phyloP scores from a whole-genome alignment of 495 filamentous ascomycete species.

The Gamarada debralockiae region DNA sequence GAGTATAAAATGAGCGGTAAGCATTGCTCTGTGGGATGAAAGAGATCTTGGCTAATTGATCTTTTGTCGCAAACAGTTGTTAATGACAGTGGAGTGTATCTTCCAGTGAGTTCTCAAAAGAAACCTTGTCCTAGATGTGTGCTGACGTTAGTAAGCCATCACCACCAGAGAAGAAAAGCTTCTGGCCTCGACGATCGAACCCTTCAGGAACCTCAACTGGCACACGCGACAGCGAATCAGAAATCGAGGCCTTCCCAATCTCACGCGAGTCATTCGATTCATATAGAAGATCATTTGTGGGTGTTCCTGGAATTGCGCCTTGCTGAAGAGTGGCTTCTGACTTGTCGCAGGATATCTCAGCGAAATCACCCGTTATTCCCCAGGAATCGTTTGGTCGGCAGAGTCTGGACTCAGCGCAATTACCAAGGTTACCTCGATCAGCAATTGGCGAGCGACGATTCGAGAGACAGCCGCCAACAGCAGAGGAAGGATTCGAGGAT shows the following conservation, averaged over 20 bases:
- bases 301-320: constrained; percentile 30
- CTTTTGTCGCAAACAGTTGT: constrained; percentile 61
- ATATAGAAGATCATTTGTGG: constrained; percentile 92
- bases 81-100: constrained; percentile 93
- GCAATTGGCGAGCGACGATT: constrained; percentile 41
- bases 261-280: constrained; percentile 98
- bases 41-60: not conserved
- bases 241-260: constrained; percentile 93
- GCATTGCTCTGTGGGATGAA: constrained; percentile 15
- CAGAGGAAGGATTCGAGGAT: constrained; percentile 85
- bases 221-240: constrained; percentile 64
- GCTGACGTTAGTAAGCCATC: constrained; percentile 63
- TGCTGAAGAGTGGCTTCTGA: not conserved
- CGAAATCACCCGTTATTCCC: constrained; percentile 67
- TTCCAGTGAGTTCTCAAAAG: constrained; percentile 60
- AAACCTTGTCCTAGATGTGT: not conserved
- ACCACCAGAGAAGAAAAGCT: constrained; percentile 77
- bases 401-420: constrained; percentile 70
- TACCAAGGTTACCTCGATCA: constrained; percentile 51
- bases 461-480: constrained; percentile 51
- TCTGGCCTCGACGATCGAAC: constrained; percentile 73
- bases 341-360: constrained; percentile 75
- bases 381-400: constrained; percentile 61
- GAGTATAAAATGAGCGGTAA: constrained; percentile 85
- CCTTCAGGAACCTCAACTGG: constrained; percentile 64